phyloP scores from a whole-genome alignment of 2,329 filamentous ascomycete species.

The Pseudogymnoascus sp. region DNA sequence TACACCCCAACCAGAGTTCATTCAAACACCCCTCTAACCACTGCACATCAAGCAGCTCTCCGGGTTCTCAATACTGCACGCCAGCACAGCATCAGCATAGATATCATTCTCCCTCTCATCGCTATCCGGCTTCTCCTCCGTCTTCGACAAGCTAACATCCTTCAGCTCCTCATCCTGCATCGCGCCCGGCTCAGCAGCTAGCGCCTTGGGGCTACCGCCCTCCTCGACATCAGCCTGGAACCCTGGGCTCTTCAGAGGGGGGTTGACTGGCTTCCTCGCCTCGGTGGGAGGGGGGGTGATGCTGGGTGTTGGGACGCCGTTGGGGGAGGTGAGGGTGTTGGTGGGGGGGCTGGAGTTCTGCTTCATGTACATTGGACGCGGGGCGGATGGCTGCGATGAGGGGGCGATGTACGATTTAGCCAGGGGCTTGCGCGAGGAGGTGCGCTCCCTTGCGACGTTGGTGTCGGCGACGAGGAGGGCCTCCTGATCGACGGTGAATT shows the following conservation, averaged over 20 bases:
- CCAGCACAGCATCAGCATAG: constrained; percentile 84
- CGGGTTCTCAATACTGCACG: constrained; percentile 95
- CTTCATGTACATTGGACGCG: constrained; percentile 59
- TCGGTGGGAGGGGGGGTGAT: constrained; percentile 52
- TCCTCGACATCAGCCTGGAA: constrained; percentile 74
- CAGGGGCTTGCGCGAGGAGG: constrained; percentile 61
- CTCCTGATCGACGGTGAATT: constrained; percentile 98
- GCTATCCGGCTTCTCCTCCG: constrained; percentile 61
- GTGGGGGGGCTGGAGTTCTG: constrained; percentile 33
- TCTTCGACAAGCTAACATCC: constrained; percentile 27
- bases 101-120: constrained; percentile 81
- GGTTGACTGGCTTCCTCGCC: constrained; percentile 29
- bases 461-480: constrained; percentile 81
- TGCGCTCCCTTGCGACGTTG: constrained; percentile 56
- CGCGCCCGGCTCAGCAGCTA: constrained; percentile 59
- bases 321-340: constrained; percentile 33
- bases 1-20: neutral
- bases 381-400: constrained; percentile 45
- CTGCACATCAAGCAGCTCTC: constrained; percentile 97
- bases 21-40: constrained; percentile 44
- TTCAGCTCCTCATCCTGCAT: constrained; percentile 60
- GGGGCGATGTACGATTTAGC: constrained; percentile 35
- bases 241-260: constrained; percentile 51
- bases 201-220: constrained; percentile 68
- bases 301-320: constrained; percentile 61